phyloP scores from a whole-genome alignment of 495 filamentous ascomycete genomes.

The Penicillium canescens region DNA sequence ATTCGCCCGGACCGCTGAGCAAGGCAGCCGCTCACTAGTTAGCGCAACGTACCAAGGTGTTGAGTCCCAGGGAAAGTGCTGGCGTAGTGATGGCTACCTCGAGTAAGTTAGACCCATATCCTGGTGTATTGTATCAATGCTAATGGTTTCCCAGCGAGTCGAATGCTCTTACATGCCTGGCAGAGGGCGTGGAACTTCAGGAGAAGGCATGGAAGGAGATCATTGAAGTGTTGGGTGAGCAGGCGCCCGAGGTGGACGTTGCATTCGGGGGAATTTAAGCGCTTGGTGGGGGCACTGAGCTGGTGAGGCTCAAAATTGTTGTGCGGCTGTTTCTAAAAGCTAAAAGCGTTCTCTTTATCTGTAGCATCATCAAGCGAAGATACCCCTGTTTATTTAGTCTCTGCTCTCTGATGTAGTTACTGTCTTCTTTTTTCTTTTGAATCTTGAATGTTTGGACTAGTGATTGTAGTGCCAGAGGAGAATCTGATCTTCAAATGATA shows the following conservation, averaged over 20 bases:
- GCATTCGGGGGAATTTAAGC: too few relatives aligned
- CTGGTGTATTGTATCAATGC: not conserved
- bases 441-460: too few relatives aligned
- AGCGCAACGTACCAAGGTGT: constrained; percentile 47
- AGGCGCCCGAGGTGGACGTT: constrained; percentile 24
- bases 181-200: constrained; percentile 35
- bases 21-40: constrained; percentile 52
- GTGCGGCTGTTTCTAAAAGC: too few relatives aligned
- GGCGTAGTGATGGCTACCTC: constrained; percentile 47
- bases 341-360: too few relatives aligned
- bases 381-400: too few relatives aligned
- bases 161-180: constrained; percentile 31
- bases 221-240: constrained; percentile 26
- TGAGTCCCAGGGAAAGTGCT: constrained; percentile 53
- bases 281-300: too few relatives aligned
- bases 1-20: constrained; percentile 49
- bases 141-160: constrained; percentile 34
- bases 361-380: too few relatives aligned
- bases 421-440: too few relatives aligned
- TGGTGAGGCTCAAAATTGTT: too few relatives aligned
- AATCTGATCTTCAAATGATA: too few relatives aligned
- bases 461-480: too few relatives aligned
- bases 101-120: constrained; percentile 31
- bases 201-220: constrained; percentile 45
- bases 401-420: too few relatives aligned